Conservation (phyloP, 2,329 filamentous ascomycete genomes). For the Alternaria burnsii region DNA sequence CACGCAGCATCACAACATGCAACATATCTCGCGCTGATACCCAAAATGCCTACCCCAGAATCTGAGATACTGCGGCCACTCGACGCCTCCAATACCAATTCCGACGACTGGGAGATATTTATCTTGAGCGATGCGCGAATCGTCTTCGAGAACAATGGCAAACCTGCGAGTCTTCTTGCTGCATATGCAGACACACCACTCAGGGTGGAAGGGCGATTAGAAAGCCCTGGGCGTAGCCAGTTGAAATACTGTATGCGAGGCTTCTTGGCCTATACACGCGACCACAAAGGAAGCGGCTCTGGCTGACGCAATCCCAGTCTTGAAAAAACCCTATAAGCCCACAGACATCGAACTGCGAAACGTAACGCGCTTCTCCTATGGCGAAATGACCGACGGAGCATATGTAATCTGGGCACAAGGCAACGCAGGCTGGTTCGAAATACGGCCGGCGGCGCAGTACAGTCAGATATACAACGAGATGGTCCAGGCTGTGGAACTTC, state of each 20-base stretch:
- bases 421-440: constrained; percentile 72
- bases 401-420: constrained; percentile 73
- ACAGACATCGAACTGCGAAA: constrained; percentile 64
- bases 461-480: constrained; percentile 65
- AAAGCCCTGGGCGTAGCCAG: constrained; percentile 44
- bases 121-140: constrained; percentile 68
- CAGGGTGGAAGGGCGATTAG: constrained; percentile 67
- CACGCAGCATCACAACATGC: constrained; percentile 13
- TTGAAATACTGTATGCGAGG: constrained; percentile 39
- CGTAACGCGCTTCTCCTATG: constrained; percentile 58
- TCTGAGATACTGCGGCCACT: constrained; percentile 53
- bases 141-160: constrained; percentile 61
- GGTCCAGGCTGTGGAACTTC: constrained; percentile 68
- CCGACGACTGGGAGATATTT: constrained; percentile 69
- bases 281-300: neutral
- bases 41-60: constrained; percentile 42
- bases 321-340: constrained; percentile 45
- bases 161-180: constrained; percentile 66
- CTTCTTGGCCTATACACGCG: neutral
- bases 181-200: constrained; percentile 69
- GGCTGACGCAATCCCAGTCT: constrained; percentile 35
- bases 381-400: constrained; percentile 63
- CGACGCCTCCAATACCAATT: constrained; percentile 50
- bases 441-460: constrained; percentile 68
- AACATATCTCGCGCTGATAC: constrained; percentile 1